These are phyloP conservation scores for Pichia sporocuriosa DNA, from an alignment of 805 yeast species.

Conservation along the genomic window DNA sequence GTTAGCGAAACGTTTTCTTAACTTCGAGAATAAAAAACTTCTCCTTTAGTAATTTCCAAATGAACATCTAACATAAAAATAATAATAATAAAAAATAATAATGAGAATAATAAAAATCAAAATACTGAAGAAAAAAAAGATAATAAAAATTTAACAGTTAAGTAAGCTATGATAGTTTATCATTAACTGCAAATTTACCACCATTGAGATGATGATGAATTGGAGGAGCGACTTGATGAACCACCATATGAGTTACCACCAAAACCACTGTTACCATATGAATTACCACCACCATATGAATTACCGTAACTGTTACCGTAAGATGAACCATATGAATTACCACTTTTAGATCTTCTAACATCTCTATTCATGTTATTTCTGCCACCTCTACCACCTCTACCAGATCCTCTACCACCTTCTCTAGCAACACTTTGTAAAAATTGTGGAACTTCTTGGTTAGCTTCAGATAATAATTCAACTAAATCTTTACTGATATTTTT, in stretches of 20 bases:
- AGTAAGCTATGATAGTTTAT: neutral
- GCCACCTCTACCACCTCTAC: constrained; percentile 43
- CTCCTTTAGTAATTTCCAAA: constrained; percentile 4
- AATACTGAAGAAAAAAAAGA: constrained; percentile 6
- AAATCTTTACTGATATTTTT: constrained; percentile 82
- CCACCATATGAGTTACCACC: constrained; percentile 26
- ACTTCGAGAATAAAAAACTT: constrained; percentile 1
- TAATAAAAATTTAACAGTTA: constrained; percentile 6
- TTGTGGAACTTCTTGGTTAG: constrained; percentile 95
- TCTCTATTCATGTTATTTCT: constrained; percentile 15
- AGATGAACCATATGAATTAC: constrained; percentile 26
- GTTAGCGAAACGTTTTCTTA: constrained; percentile 6
- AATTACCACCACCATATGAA: constrained; percentile 19
- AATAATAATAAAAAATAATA: neutral
- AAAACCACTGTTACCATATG: constrained; percentile 27
- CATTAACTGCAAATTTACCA: constrained; percentile 20
- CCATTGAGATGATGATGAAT: constrained; percentile 26
- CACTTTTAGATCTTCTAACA: constrained; percentile 15
- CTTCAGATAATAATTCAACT: constrained; percentile 82
- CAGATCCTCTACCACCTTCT: constrained; percentile 61
- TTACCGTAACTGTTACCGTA: too few species aligned
- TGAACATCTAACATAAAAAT: neutral
- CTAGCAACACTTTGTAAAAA: constrained; percentile 76
- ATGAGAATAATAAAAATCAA: neutral
- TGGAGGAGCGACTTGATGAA: constrained; percentile 12